Conservation (phyloP, 306 rosid species). For the Corylus americana region DNA sequence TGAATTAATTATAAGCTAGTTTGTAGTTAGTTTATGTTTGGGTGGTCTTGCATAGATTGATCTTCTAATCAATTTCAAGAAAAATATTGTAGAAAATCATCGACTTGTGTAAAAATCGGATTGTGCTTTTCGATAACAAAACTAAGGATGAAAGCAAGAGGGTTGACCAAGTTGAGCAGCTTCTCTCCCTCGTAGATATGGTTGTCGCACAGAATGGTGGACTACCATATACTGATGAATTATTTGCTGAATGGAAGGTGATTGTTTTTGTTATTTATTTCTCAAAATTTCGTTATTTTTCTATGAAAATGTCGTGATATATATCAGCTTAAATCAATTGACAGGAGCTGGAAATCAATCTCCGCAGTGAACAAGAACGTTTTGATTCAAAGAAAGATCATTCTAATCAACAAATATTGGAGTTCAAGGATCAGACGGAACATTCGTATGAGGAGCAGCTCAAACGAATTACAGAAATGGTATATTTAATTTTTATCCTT, state of each 20-base stretch:
- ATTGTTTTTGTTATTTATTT: constrained; percentile 4
- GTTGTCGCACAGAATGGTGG: constrained; percentile 60
- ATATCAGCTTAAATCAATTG: constrained; percentile 25
- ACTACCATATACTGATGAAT: constrained; percentile 64
- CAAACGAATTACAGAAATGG: constrained; percentile 83
- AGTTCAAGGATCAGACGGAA: constrained; percentile 56
- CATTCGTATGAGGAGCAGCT: constrained; percentile 67
- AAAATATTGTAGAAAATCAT: constrained; percentile 56
- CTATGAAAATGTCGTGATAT: not conserved
- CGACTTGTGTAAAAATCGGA: constrained; percentile 54
- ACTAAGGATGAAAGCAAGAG: constrained; percentile 64
- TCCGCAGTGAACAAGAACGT: constrained; percentile 50
- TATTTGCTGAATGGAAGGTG: constrained; percentile 75
- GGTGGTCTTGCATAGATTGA: not conserved
- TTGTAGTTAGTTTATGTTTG: too few species aligned
- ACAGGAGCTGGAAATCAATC: constrained; percentile 63
- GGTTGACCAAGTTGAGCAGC: constrained; percentile 58
- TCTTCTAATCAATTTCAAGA: constrained; percentile 13
- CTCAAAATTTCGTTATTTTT: not conserved
- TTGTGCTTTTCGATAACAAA: constrained; percentile 84
- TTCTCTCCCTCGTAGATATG: constrained; percentile 54
- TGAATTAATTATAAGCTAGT: too few species aligned
- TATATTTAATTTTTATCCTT: constrained; percentile 29
- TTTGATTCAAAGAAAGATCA: constrained; percentile 54
- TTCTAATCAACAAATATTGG: constrained; percentile 40